Conservation (phyloP, 2,329 filamentous ascomycete species). For the Nigrograna mackinnonii region DNA sequence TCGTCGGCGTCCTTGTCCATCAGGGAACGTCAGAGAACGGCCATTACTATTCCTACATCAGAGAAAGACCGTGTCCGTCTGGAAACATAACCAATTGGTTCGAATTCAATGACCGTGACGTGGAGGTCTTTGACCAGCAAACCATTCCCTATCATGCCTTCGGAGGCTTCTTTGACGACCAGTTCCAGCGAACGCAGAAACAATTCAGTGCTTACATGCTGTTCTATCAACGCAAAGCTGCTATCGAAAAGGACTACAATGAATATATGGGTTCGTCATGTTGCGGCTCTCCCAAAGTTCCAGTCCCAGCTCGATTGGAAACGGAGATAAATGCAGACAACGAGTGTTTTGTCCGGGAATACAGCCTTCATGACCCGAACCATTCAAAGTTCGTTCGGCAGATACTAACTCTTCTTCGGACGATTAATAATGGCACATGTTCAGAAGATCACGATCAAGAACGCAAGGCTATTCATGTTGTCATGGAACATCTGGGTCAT, state of each 20-base stretch:
- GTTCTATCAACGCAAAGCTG: conserved; percentile 85
- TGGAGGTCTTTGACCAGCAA: conserved; percentile 73
- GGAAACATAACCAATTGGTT: conserved; percentile 67
- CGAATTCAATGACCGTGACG: conserved; percentile 92
- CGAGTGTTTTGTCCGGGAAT: conserved; percentile 70
- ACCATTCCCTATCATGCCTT: conserved; percentile 79
- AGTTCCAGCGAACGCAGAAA: conserved; percentile 31
- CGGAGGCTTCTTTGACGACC: conserved; percentile 43
- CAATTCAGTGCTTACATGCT: conserved; percentile 87
- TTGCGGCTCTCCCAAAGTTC: conserved; percentile 50
- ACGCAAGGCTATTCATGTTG: conserved; percentile 56
- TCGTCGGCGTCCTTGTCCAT: conserved; percentile 94
- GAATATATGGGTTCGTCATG: conserved; percentile 43
- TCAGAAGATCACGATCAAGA: conserved; percentile 53
- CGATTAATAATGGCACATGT: conserved; percentile 53
- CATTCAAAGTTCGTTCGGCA: conserved; percentile 70
- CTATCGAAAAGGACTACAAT: conserved; percentile 51
- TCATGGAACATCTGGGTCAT: conserved; percentile 72
- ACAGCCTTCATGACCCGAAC: conserved; percentile 76
- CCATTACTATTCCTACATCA: conserved; percentile 96
- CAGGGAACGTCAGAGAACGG: conserved; percentile 91
- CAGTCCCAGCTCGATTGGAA: conserved; percentile 49
- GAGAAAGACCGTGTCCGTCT: conserved; percentile 68
- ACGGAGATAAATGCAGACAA: conserved; percentile 72
- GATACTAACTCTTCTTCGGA: conserved; percentile 62